Conservation (phyloP, 441 rosid genomes). For the Aleurites moluccanus region DNA sequence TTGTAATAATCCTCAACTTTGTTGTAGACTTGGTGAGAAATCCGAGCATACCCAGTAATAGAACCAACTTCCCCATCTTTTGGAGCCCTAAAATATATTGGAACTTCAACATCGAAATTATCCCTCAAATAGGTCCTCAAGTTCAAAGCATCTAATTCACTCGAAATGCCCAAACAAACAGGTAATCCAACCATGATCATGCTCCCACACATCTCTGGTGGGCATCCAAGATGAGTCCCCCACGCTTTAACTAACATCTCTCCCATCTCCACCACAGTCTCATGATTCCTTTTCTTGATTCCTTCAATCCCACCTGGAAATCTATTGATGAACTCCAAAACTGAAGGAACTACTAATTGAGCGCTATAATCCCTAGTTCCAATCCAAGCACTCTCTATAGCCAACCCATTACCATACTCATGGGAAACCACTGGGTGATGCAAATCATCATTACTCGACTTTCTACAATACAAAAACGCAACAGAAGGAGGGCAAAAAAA, state of each 20-base stretch:
- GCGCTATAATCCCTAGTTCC: slow-evolving; percentile 93
- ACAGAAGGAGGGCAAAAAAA: slow-evolving; percentile 83
- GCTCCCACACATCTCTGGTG: slow-evolving; percentile 72
- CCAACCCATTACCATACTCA: slow-evolving; percentile 88
- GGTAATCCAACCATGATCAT: slow-evolving; percentile 97
- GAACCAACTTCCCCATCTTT: slow-evolving; percentile 50
- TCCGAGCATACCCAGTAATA: slow-evolving; percentile 69
- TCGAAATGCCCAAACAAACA: slow-evolving; percentile 50
- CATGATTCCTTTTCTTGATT: slow-evolving; percentile 77
- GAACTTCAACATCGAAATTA: slow-evolving; percentile 63
- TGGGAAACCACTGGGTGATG: slow-evolving; percentile 95
- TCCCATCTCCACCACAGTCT: slow-evolving; percentile 74
- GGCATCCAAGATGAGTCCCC: slow-evolving; percentile 90
- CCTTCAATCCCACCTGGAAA: slow-evolving; percentile 85
- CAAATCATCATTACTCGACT: slow-evolving; percentile 40
- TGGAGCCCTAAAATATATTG: slow-evolving; percentile 55
- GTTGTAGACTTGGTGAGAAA: slow-evolving; percentile 84
- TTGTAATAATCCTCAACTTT: slow-evolving; percentile 68
- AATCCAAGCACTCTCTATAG: slow-evolving; percentile 85
- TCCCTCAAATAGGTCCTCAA: slow-evolving; percentile 72
- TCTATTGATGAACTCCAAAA: slow-evolving; percentile 62
- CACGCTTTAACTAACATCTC: slow-evolving; percentile 74
- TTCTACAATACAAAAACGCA: slow-evolving; percentile 74
- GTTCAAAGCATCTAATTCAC: slow-evolving; percentile 51
- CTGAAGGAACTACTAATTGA: slow-evolving; percentile 81